phyloP scores from a whole-genome alignment of 1,284 basidiomycete species.

The Trametes hirsuta region DNA sequence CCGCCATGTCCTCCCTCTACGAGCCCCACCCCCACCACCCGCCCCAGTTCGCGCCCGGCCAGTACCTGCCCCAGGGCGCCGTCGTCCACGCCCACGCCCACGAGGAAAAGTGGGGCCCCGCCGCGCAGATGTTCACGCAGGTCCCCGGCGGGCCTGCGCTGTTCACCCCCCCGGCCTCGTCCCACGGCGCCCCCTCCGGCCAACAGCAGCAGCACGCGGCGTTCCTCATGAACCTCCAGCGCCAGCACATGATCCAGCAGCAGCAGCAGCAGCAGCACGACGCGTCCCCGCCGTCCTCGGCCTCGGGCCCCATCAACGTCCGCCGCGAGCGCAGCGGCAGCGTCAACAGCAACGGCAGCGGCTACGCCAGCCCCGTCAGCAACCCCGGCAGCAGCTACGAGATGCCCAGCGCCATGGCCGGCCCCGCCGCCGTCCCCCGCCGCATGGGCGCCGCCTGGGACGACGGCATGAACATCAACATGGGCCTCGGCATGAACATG shows the following conservation, averaged over 20 bases:
- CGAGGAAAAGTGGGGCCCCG: slow-evolving; percentile 30
- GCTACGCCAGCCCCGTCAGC: slow-evolving; percentile 38
- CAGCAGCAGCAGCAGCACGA: slow-evolving; percentile 43
- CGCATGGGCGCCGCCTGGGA: slow-evolving; percentile 34
- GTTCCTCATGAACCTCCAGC: slow-evolving; percentile 38
- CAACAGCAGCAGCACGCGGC: slow-evolving; percentile 20
- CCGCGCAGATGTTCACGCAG: slow-evolving; percentile 35
- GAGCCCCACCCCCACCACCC: slow-evolving; percentile 33
- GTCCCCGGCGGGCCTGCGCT: slow-evolving; percentile 35
- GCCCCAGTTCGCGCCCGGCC: slow-evolving; percentile 18
- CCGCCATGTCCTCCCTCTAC: slow-evolving; percentile 39
- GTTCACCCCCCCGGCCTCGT: slow-evolving; percentile 40
- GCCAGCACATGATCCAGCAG: slow-evolving; percentile 34
- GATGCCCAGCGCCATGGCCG: slow-evolving; percentile 34
- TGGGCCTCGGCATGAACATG: slow-evolving; percentile 19
- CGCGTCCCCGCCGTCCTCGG: slow-evolving; percentile 32
- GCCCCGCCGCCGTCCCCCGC: slow-evolving; percentile 32
- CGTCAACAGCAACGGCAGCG: slow-evolving; percentile 40
- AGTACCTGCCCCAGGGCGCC: slow-evolving; percentile 29
- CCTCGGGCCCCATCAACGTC: slow-evolving; percentile 36
- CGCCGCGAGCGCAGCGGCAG: slow-evolving; percentile 43
- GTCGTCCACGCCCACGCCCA: slow-evolving; percentile 18
- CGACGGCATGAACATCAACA: slow-evolving; percentile 32
- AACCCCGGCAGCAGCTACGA: slow-evolving; percentile 41
- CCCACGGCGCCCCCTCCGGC: slow-evolving; percentile 31